These are phyloP conservation scores for Cicer yamashitae DNA, from an alignment of 306 rosid species.

Conservation along the genomic window DNA sequence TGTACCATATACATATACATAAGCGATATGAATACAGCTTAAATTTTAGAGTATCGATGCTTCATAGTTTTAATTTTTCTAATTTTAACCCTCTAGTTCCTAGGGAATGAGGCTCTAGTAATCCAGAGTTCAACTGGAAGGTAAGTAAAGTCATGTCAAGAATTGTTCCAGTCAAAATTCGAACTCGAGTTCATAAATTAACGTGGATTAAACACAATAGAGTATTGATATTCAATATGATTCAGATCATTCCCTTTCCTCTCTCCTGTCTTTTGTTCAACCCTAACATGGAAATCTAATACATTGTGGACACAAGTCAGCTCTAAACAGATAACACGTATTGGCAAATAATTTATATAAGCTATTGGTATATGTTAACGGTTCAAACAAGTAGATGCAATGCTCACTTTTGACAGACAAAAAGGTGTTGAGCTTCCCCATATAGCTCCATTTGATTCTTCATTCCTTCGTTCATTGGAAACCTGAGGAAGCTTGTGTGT, in stretches of 20 bases:
- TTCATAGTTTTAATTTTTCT: too few species aligned
- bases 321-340: background rate
- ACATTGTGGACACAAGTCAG: background rate
- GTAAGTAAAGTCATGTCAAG: too few species aligned
- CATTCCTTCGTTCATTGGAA: constrained; percentile 52
- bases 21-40: background rate
- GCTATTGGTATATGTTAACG: constrained; percentile 20
- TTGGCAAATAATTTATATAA: constrained; percentile 17
- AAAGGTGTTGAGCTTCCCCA: constrained; percentile 66
- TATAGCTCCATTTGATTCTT: constrained; percentile 48
- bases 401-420: constrained; percentile 60
- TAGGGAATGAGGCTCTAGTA: too few species aligned
- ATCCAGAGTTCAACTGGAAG: too few species aligned
- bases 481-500: constrained; percentile 43
- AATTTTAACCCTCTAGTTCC: too few species aligned
- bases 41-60: background rate
- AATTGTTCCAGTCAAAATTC: too few species aligned
- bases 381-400: constrained; percentile 37
- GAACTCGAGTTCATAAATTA: too few species aligned
- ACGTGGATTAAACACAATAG: constrained; percentile 1
- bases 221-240: background rate
- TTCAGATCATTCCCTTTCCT: constrained; percentile 12
- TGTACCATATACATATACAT: background rate
- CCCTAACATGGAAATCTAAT: background rate
- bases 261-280: background rate